Evolutionary conservation across 2,329 filamentous ascomycete species (phyloP), one percentile per base, ranked within the genome.

Genomic region (Colletotrichum scovillei): DNA sequence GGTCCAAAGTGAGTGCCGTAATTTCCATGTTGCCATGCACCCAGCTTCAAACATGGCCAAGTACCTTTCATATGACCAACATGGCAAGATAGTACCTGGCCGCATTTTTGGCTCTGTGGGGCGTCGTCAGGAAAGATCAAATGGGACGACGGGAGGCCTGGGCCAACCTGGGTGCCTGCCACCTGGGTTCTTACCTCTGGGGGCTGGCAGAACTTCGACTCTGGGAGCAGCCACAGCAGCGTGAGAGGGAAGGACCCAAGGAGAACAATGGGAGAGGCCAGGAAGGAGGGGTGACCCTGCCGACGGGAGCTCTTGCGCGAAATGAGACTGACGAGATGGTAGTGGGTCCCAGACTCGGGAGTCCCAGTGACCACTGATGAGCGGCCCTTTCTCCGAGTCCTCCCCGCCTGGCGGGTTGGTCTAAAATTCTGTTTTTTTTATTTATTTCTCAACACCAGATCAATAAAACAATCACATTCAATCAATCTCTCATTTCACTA

Each of bases 321-420:
- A 49, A 72, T 63, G 69, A 67, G 69, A 53, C 63, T 67, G 63
- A 53, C 32, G 30, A 64, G 66, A 49, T 42, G 53, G n/a, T 30
- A 11, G 66, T 70, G 70, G 60, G 55, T 46, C 59, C 46, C 0
- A 42, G 38, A 19, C 38, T 42, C 38, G 14, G 14, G 38, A 42
- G 38, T 42, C 38, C 28, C 22, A 19, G 26, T 24, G 14, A 26
- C 38, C 38, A 42, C 16, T 42, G 38, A 42, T 19, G 38, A 6
- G 14, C 16, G 38, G 38, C 16, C 38, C 14, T 42, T 42, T 42
- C 38, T 42, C 38, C 38, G 38, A 42, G 38, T 38, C n/a, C n/a
- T 26, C 38, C 59, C 52, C 67, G 52, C 49, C 58, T 57, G 60
- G 38, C 42, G 42, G 63, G 53, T 70, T 32, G 14, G 14, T 42